phyloP scores from a whole-genome alignment of 2,329 filamentous ascomycete species.

The Aquanectria penicillioides region DNA sequence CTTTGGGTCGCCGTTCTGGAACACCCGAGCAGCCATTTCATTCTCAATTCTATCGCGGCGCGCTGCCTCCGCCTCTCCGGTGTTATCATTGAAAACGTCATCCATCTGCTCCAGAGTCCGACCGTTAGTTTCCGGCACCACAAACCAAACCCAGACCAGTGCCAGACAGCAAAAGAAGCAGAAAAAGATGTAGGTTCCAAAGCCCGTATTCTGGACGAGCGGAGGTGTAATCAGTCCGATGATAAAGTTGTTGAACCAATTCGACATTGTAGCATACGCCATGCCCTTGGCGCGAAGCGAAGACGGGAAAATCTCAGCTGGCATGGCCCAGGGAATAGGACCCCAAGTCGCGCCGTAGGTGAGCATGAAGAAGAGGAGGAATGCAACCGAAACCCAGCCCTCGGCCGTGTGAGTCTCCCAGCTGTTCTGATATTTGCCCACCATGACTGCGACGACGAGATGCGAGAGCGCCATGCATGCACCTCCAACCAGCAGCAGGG shows the following conservation, averaged over 20 bases:
- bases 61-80: constrained; percentile 30
- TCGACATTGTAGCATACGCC: constrained; percentile 64
- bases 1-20: constrained; percentile 11
- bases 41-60: constrained; percentile 5
- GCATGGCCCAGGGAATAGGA: constrained; percentile 58
- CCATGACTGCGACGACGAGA: constrained; percentile 38
- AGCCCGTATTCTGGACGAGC: constrained; percentile 61
- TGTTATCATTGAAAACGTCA: constrained; percentile 43
- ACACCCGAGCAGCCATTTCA: not conserved
- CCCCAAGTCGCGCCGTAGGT: constrained; percentile 68
- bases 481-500: constrained; percentile 35
- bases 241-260: constrained; percentile 72
- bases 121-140: constrained; percentile 67
- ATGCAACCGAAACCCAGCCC: constrained; percentile 41
- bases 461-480: constrained; percentile 39
- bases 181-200: constrained; percentile 68
- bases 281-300: constrained; percentile 72
- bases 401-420: constrained; percentile 37
- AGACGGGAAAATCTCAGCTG: constrained; percentile 69
- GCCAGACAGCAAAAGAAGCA: constrained; percentile 67
- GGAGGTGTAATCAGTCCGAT: constrained; percentile 52
- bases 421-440: constrained; percentile 32
- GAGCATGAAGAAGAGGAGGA: constrained; percentile 64
- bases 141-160: constrained; percentile 59
- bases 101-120: constrained; percentile 66